Evolutionary conservation across 768 basidiomycete species (phyloP), one percentile per base, ranked within the genome.

Genomic region (Lepiota brunneoincarnata): DNA sequence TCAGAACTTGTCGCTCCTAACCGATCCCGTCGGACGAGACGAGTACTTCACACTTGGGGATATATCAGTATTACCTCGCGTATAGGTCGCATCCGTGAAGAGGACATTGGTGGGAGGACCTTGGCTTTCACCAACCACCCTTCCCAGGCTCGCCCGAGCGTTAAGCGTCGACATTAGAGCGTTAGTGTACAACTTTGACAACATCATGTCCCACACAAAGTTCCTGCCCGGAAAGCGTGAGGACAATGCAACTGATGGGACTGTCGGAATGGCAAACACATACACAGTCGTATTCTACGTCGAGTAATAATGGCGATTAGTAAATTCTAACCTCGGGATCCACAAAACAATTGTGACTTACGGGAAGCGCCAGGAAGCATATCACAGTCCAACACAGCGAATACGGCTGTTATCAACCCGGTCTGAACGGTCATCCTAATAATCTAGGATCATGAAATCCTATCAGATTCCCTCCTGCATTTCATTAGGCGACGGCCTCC

Each of bases 101-200:
- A 65, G 31, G 4, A 61, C 52, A 26, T 67, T 65, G 31, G 31
- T 31, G 7, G 31, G 11, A 9, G 11, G 31, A 10, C 31, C 31
- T 10, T 31, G 31, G 21, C 28, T 38, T 24, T 49, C 58, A 10
- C 59, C 59, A 2, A 53, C 54, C 20, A 60, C 34, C 5, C 42
- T 58, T 35, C 71, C 70, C 15, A 76, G 49, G 2, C 63, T 38
- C 7, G 67, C 63, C 10, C 78, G 71, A 20, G 78, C 74, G 42
- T 80, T 79, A 21, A 80, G 67, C 1, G 78, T 75, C 3, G 77
- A 78, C 39, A 80, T 61, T 2, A 79, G 67, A 46, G 75, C 77
- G 49, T 79, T 80, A 12, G 75, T 52, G 59, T 80, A 80, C 4
- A 80, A 67, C 48, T 78, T 79, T 1, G 75, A 71, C 9, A 80